Base-by-base conservation (phyloP, 371 early-diverging fungal species). In the Mortierella sp. region DNA sequence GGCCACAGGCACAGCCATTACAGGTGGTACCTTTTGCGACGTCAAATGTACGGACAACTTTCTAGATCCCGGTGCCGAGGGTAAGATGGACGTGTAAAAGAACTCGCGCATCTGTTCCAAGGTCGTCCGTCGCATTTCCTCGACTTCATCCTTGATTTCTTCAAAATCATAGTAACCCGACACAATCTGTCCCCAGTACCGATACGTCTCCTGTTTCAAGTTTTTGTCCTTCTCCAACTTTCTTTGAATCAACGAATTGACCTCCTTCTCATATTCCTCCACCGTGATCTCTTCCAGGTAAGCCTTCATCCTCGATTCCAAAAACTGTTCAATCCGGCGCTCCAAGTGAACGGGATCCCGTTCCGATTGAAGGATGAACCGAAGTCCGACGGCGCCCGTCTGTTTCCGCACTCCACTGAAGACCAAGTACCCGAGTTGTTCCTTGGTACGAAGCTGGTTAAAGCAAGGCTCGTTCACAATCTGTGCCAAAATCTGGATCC, bases 381-480 rank as follows among this genome's bases (percentile, higher is more conserved):
- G 84, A 55, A 93, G 71, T 3, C 93, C 93, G 65, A 89, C 82
- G 2, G 82, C 81, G 0, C 89, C 88, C 0, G 89, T 81, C 34
- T 86, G 87, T 58, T 83, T 87, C 31, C 91, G 84, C 13, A 89
- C 82, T 23, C 91, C 91, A 67, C 90, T 88, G 62, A 88, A 92
- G 5, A 92, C 93, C 53, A 92, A 65, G 62, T 95, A 95, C 19
- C 95, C 94, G 24, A 95, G 82, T 71, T 94, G 93, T 64, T 95
- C 96, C 64, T 95, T 94, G 7, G 98, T 97, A 27, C 97, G 88
- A 45, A 98, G 82, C 71, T 91, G 91, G 79, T 96, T 91, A 81
- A 96, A 98, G 68, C 90, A 94, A 14, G 97, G 95, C 73, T 97
- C 96, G 57, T 88, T 83, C 4, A 89, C 80, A 23, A 97, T 90